Evolutionary conservation across 2,329 filamentous ascomycete genomes (phyloP), one percentile per base, ranked within the genome.

Genomic region (Clarireedia sp.): DNA sequence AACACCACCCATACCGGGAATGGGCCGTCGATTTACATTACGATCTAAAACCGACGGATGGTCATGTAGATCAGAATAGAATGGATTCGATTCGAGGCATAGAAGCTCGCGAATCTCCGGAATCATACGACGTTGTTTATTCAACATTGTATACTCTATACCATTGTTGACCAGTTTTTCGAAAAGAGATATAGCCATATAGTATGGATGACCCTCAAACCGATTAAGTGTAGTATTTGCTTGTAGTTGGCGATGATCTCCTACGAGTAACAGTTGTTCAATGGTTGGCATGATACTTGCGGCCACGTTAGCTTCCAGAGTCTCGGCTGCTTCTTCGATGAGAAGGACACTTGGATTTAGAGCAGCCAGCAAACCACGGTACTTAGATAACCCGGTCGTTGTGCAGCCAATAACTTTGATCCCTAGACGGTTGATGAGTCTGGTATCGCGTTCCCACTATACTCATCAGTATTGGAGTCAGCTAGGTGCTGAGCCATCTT

Each of bases 301-400:
- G 8, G 78, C 73, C 45, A 86, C 73, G 1, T 80, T 81, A 4
- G 73, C 75, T 62, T 80, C 78, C 3, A 78, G 53, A 4, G 68
- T 69, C 65, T 88, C 84, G 0, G 83, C 85, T 4, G 85, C 85
- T 69, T 89, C 85, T 73, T 89, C 85, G 48, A 89, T 81, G 21
- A 89, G 67, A 0, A 87, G 74, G 3, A 83, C 72, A 48, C 75
- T 79, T 1, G 85, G 83, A n/a, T 77, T 74, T 3, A 87, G 63
- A 21, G 78, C 77, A 3, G 82, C 74, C 12, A 89, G 69, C 0
- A 88, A 71, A 3, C 75, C 77, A 14, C 85, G 78, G 60, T 88
- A 87, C 62, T 88, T 89, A 66, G 81, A 83, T 14, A 89, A 67
- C 5, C 85, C 85, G 0, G 85, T 88, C 0, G 82, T 86, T 0